A percentile compares a stretch with the other conserved stretches of the same genome.
Evolutionary conservation across 2,329 filamentous ascomycete species (phyloP).

Genomic region (Aureobasidium lini): DNA sequence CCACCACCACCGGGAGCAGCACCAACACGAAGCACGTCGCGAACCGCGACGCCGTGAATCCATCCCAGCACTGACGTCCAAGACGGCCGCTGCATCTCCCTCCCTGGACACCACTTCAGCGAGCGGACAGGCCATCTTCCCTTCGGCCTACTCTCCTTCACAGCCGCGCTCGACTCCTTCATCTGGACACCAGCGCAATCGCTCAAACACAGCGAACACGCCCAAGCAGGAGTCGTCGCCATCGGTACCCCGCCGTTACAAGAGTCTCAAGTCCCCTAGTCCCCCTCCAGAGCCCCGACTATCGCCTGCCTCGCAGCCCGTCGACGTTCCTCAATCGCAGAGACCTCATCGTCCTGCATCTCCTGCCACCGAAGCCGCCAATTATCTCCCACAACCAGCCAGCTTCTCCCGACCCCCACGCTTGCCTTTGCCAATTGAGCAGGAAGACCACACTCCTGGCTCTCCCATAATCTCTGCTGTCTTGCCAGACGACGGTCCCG

Average conservation of each 20-base stretch:
- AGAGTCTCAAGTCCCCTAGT: conserved; percentile 13
- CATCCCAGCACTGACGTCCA: conserved; percentile 29
- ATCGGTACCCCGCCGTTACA: conserved; percentile 7
- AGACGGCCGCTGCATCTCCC: conserved; percentile 17
- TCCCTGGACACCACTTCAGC: conserved; percentile 11
- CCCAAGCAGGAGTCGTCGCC: conserved; percentile 13
- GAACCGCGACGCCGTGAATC: conserved; percentile 32
- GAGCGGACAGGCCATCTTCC: conserved; percentile 10
- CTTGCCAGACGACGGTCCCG: conserved; percentile 40
- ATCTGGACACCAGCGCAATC: conserved; percentile 21
- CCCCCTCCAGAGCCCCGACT: conserved; percentile 13
- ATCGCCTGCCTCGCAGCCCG: conserved; percentile 31
- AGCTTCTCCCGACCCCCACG: conserved; percentile 67
- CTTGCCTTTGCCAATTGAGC: conserved; percentile 85
- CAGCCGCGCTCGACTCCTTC: conserved; percentile 4
- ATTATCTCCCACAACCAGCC: conserved; percentile 29
- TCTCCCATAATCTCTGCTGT: conserved; percentile 75
- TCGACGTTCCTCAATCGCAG: conserved; percentile 30
- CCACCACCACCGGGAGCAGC: conserved; percentile 14
- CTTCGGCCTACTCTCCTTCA: conserved; percentile 13
- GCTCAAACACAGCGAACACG: conserved; percentile 22
- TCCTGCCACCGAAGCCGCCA: conserved; percentile 23
- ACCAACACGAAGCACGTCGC: conserved; percentile 17
- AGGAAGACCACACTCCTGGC: conserved; percentile 81
- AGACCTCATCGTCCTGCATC: conserved; percentile 18